Evolutionary conservation across 345 rosid genomes (phyloP).

Genomic region (Toxicodendron radicans): DNA sequence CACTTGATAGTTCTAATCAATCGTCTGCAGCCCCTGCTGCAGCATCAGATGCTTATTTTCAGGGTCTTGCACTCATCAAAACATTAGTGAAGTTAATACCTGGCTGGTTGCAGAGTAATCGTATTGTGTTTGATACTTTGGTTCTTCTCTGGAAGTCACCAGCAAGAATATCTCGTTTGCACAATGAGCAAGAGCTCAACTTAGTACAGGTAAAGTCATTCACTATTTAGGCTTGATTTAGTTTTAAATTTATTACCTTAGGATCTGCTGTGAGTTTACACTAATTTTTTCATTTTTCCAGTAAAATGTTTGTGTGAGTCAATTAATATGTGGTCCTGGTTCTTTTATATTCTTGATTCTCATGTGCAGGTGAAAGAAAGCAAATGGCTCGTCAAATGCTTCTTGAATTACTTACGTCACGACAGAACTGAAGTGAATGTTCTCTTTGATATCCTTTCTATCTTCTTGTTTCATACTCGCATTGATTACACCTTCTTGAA

Average conservation of each 20-base stretch:
- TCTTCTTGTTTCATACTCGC: conserved; percentile 89
- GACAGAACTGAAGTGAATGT: conserved; percentile 84
- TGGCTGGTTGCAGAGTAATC: conserved; percentile 89
- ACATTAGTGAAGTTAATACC: conserved; percentile 87
- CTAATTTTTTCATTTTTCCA: not conserved
- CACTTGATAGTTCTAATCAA: conserved; percentile 55
- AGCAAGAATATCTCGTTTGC: conserved; percentile 83
- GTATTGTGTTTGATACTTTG: conserved; percentile 77
- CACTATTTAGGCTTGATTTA: not conserved
- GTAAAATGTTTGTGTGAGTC: not conserved
- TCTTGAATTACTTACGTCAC: conserved; percentile 82
- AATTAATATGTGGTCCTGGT: conserved; percentile 4
- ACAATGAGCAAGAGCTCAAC: conserved; percentile 89
- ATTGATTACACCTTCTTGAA: conserved; percentile 96
- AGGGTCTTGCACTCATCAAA: conserved; percentile 90
- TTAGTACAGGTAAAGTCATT: conserved; percentile 73
- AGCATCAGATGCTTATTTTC: conserved; percentile 83
- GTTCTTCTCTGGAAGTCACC: conserved; percentile 94
- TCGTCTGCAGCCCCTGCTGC: conserved; percentile 43
- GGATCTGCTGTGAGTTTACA: not conserved
- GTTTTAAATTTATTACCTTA: not conserved
- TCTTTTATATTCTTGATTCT: conserved; percentile 17
- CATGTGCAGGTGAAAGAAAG: conserved; percentile 91
- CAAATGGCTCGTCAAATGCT: conserved; percentile 99
- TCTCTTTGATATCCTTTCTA: conserved; percentile 89